phyloP scores from a whole-genome alignment of 345 rosid genomes.

The Populus euphratica region DNA sequence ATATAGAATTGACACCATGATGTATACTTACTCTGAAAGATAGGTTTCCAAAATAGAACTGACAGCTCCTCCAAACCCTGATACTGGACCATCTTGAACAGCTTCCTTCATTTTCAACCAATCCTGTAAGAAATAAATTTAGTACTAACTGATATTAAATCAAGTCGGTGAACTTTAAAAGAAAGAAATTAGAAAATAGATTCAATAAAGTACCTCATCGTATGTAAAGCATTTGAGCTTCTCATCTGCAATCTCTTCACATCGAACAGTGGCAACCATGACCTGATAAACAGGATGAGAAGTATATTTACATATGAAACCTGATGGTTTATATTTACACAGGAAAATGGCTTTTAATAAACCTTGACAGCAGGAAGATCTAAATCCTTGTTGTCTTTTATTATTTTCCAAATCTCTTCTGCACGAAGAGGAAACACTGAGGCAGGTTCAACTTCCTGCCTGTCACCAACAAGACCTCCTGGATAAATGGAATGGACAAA shows the following conservation, averaged over 20 bases:
- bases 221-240: conserved; percentile 15
- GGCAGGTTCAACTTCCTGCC: conserved; percentile 33
- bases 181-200: not conserved
- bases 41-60: conserved; percentile 24
- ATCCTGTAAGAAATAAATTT: conserved; percentile 13
- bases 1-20: too few species aligned
- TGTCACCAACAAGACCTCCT: conserved; percentile 40
- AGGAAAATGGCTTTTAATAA: not conserved
- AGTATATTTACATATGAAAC: not conserved
- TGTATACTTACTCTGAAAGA: conserved; percentile 27
- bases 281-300: conserved; percentile 21
- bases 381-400: conserved; percentile 35
- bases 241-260: conserved; percentile 37
- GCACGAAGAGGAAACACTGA: conserved; percentile 33
- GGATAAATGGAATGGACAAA: conserved; percentile 37
- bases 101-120: conserved; percentile 33
- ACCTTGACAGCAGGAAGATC: conserved; percentile 41
- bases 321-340: not conserved
- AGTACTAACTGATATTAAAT: not conserved
- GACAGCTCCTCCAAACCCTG: conserved; percentile 31
- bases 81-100: conserved; percentile 29
- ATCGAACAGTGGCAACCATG: conserved; percentile 39
- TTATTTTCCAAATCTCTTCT: conserved; percentile 32
- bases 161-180: not conserved
- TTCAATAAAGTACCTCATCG: conserved; percentile 24